These are phyloP conservation scores for Podaxis sp. DNA, from an alignment of 768 basidiomycete genomes.

Conservation along the genomic window DNA sequence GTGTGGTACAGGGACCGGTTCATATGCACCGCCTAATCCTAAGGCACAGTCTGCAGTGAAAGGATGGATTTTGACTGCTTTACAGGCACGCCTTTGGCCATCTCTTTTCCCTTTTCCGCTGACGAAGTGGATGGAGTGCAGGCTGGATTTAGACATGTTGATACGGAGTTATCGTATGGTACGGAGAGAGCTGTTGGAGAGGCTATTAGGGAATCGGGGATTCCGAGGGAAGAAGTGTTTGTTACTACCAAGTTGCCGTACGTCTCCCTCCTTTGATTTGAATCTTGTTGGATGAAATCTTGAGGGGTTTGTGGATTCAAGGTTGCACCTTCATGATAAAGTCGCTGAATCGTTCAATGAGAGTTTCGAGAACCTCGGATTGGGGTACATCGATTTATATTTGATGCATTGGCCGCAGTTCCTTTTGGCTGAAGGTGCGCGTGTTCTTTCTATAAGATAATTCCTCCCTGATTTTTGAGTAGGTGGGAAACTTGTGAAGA, in stretches of 20 bases:
- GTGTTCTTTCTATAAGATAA: not conserved
- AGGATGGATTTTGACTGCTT: conserved; percentile 39
- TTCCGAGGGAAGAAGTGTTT: conserved; percentile 48
- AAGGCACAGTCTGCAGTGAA: conserved; percentile 34
- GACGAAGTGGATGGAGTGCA: conserved; percentile 15
- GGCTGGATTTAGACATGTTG: conserved; percentile 43
- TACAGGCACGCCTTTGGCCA: conserved; percentile 30
- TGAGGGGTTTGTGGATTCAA: conserved; percentile 14
- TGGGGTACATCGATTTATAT: conserved; percentile 55
- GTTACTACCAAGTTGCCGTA: conserved; percentile 51
- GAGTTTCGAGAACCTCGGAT: conserved; percentile 37
- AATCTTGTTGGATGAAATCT: too few species aligned
- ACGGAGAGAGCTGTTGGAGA: conserved; percentile 44
- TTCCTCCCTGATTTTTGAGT: not conserved
- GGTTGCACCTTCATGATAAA: conserved; percentile 36
- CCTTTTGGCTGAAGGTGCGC: conserved; percentile 30
- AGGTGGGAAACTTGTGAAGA: conserved; percentile 21
- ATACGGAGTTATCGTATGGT: conserved; percentile 37
- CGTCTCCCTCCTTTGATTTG: conserved; percentile 13
- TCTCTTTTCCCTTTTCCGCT: not conserved
- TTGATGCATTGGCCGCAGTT: conserved; percentile 53
- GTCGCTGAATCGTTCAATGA: conserved; percentile 42
- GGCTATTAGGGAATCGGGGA: conserved; percentile 45
- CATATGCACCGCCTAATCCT: conserved; percentile 35
- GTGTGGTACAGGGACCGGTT: conserved; percentile 33